These are phyloP conservation scores for Podila epigama DNA, from an alignment of 192 early-diverging fungal genomes.

Conservation along the genomic window DNA sequence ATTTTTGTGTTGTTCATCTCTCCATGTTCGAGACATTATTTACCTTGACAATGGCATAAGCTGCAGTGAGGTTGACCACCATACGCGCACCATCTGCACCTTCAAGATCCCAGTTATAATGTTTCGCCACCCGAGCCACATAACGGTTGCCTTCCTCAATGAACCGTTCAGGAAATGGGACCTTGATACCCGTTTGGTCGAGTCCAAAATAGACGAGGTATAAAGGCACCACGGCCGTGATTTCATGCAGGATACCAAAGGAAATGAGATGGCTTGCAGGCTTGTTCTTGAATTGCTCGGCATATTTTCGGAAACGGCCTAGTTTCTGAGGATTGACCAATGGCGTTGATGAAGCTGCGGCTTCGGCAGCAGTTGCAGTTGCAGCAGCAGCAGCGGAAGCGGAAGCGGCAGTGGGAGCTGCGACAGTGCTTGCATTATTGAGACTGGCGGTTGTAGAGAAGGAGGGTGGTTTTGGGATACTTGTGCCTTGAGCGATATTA, in stretches of 20 bases:
- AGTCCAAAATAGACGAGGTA: conserved; percentile 76
- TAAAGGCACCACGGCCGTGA: conserved; percentile 86
- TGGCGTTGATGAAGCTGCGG: background rate
- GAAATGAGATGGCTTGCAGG: conserved; percentile 74
- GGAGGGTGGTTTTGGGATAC: too few relatives aligned
- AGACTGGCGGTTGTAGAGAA: too few relatives aligned
- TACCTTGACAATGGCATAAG: conserved; percentile 88
- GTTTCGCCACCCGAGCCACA: conserved; percentile 60
- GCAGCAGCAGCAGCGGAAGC: too few relatives aligned
- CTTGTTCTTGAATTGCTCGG: conserved; percentile 65
- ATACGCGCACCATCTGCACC: conserved; percentile 55
- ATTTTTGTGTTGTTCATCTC: background rate
- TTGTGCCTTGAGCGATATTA: too few relatives aligned
- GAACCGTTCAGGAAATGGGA: conserved; percentile 73
- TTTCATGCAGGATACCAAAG: conserved; percentile 87
- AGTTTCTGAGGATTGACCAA: conserved; percentile 23
- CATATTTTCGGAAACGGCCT: conserved; percentile 59
- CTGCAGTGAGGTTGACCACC: conserved; percentile 77
- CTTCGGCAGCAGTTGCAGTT: background rate
- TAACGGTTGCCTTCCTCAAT: conserved; percentile 67
- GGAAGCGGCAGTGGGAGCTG: too few relatives aligned
- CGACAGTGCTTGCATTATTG: too few relatives aligned
- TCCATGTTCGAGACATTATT: background rate
- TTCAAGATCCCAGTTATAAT: conserved; percentile 59
- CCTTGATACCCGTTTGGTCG: conserved; percentile 55